These are phyloP conservation scores for Rhipidocladum racemiflorum DNA, from an alignment of 176 grass and related monocot species.

Conservation along the genomic window DNA sequence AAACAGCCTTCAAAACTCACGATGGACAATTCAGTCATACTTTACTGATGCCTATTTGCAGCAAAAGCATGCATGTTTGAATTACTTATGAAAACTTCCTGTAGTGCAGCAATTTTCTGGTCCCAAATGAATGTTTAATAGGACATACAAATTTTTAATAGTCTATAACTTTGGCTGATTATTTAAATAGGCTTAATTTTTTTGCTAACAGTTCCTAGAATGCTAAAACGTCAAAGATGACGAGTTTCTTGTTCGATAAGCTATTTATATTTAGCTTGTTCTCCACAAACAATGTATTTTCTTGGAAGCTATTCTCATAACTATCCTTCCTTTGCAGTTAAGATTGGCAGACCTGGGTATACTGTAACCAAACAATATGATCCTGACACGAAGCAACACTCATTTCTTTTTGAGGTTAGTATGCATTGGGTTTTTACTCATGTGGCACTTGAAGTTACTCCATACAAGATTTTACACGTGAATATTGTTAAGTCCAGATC, in stretches of 20 bases:
- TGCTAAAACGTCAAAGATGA: not conserved
- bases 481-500: not conserved
- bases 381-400: slow-evolving; percentile 75
- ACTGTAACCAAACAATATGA: slow-evolving; percentile 93
- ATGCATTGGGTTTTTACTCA: not conserved
- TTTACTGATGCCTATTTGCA: not conserved
- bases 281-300: not conserved
- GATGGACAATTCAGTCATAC: not conserved
- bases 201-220: not conserved
- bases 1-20: not conserved
- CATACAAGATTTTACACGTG: not conserved
- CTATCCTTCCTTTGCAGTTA: slow-evolving; percentile 59
- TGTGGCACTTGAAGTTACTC: not conserved
- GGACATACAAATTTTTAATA: not conserved
- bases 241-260: not conserved
- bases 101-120: not conserved
- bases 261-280: not conserved
- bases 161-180: not conserved
- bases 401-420: slow-evolving; percentile 90
- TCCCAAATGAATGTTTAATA: not conserved
- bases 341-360: slow-evolving; percentile 94
- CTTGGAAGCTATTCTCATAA: slow-evolving; percentile 19
- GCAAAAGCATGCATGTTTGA: not conserved
- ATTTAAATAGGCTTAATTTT: not conserved
- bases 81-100: not conserved